A percentile compares a stretch with the other conserved stretches of the same genome.
These are phyloP conservation scores for Luffa acutangula DNA, from an alignment of 306 rosid genomes.

Conservation along the genomic window DNA sequence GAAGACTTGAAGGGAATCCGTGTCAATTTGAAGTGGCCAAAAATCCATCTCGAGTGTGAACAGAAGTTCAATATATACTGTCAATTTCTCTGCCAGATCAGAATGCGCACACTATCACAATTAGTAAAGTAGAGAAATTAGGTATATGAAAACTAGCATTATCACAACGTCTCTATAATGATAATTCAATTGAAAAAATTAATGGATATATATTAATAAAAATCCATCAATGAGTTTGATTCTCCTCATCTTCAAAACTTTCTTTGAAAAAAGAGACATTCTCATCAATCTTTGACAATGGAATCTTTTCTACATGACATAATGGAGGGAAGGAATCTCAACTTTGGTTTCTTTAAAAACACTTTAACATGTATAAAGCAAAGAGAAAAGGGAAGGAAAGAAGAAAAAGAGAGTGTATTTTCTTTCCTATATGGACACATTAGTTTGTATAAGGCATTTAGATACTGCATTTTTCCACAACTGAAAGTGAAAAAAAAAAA, in stretches of 20 bases:
- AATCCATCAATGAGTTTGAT: neutral
- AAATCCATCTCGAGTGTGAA: too few relatives aligned
- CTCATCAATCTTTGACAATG: neutral
- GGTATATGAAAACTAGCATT: too few relatives aligned
- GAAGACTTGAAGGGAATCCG: too few relatives aligned
- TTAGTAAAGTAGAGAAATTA: too few relatives aligned
- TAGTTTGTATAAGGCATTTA: neutral
- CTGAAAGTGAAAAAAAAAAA: neutral
- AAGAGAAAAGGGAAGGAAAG: neutral
- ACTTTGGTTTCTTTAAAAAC: conserved; percentile 4
- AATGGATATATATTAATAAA: too few relatives aligned
- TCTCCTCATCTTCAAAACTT: neutral
- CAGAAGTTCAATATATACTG: too few relatives aligned
- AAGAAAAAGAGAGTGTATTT: neutral
- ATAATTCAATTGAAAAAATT: too few relatives aligned
- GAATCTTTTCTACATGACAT: neutral
- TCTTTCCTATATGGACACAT: neutral
- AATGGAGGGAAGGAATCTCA: neutral
- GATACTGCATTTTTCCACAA: neutral
- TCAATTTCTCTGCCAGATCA: too few relatives aligned
- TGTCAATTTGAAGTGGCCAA: too few relatives aligned
- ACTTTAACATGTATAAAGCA: neutral
- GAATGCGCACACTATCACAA: too few relatives aligned
- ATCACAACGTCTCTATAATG: too few relatives aligned
- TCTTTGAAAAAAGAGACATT: neutral